Evolutionary conservation across 1,139 yeast species (phyloP), one percentile per base, ranked within the genome.

Genomic region (Magnusiomyces magnusii): DNA sequence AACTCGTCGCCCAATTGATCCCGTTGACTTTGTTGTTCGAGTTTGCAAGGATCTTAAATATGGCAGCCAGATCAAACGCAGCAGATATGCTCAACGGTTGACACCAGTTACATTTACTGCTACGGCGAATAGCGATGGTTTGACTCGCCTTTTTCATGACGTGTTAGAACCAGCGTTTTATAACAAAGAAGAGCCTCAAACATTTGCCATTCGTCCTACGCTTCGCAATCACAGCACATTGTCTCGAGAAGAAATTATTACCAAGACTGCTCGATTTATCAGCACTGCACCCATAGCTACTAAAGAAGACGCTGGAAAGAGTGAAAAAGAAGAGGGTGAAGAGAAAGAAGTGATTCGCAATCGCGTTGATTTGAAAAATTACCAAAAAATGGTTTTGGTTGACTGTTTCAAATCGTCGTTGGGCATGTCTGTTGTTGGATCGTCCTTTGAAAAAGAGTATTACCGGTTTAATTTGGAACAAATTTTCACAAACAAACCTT

Each of bases 31-130:
- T 60, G 91, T 89, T 2, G 76, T 77, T 53, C 75, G 76, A 34
- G 71, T 92, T 1, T 87, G 96, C 69, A 68, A 78, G 53, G 91
- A 87, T 55, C 27, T 53, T 41, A 53, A 42, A 21, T 42, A 53
- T 19, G 55, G 55, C 2, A 53, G 55, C 41, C 50, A 42, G 19
- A 42, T 53, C n/a, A 68, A 88, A 83, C 71, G 80, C 78, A 64
- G 87, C 86, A 17, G 82, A 63, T 87, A 81, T 67, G 81, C 95
- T 1, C 95, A 88, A 68, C 82, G 90, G 66, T 71, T 93, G 60
- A 82, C 93, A 0, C 98, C 99, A 0, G 81, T 95, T 10, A 83
- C 88, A 3, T 76, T 74, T 62, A 88, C 97, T 0, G 87, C 87
- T 53, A 80, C 86, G 57, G 89, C 96, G 0, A 80, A 85, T 1